These are phyloP conservation scores for Aureobasidium sp. DNA, from an alignment of 2,329 filamentous ascomycete genomes.

Conservation along the genomic window DNA sequence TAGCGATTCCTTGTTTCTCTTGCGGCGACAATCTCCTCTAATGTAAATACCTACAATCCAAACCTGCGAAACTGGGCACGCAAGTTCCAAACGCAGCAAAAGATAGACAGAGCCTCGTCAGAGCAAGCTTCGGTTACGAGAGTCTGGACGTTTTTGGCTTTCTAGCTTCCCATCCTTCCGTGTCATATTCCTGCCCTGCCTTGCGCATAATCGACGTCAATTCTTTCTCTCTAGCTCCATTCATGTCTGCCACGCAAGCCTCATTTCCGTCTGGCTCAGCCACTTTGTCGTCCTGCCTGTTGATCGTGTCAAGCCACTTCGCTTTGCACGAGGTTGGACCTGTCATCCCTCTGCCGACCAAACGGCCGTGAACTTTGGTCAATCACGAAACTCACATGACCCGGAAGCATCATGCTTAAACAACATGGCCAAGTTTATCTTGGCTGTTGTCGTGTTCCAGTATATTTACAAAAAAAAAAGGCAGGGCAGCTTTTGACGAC, in stretches of 20 bases:
- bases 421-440: neutral
- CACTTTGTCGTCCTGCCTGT: neutral
- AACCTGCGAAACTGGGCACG: neutral
- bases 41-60: neutral
- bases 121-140: neutral
- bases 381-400: neutral
- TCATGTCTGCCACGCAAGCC: slow-evolving; percentile 3
- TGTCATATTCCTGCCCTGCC: neutral
- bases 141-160: neutral
- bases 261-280: slow-evolving; percentile 5
- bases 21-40: neutral
- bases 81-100: neutral
- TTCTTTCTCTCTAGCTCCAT: neutral
- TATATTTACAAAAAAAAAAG: neutral
- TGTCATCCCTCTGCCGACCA: neutral
- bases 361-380: neutral
- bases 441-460: neutral
- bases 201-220: neutral
- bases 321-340: neutral
- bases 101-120: slow-evolving; percentile 5
- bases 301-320: neutral
- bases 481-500: neutral
- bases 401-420: neutral
- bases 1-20: neutral
- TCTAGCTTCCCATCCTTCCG: neutral